Evolutionary conservation across 129 eudicot species (phyloP), one percentile per base, ranked within the genome.

Genomic region (Escallonia rubra): DNA sequence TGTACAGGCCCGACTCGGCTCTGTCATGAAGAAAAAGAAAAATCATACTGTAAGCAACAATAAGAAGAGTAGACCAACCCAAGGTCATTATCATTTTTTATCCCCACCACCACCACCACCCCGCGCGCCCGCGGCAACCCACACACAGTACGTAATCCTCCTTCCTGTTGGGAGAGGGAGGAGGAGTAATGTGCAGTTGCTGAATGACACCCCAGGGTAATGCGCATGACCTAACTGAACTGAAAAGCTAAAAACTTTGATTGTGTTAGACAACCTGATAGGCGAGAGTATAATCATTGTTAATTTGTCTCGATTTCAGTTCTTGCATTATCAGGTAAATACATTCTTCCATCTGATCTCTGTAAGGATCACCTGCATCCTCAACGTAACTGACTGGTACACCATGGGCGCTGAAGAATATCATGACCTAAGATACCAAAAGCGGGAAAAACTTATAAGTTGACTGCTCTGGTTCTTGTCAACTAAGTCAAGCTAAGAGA

Each of bases 361-460:
- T 88, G 76, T 92, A 92, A n/a, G 96, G 98, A 78, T 92, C 98
- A 10, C 98, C 98, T 4, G 96, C 96, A 54, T 86, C 77, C 78
- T 85, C 91, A 75, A 92, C 91, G 56, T 92, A 92, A 62, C 87
- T 82, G 2, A 83, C 91, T 0, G 98, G 98, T 49, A 92, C 98
- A 72, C 98, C 98, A 80, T 92, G 96, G 57, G 98, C 98, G 52
- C 98, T 92, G 67, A 88, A 92, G 80, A 92, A 92, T 79, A 92
- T 92, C 96, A 92, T 89, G 16, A 81, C 98, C 96, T 92, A 46
- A 41, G 67, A 15, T 10, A 65, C 59, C 65, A 78, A 15, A 16
- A 7, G 13, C 14, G 51, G 34, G 34, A 23, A 23, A 23, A 23
- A 23, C 34, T 23, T 23, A 23, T 23, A 23, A 23, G 34, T 23